Base-by-base conservation (phyloP, 164 flowering plant species). In the Litsea cubeba region DNA sequence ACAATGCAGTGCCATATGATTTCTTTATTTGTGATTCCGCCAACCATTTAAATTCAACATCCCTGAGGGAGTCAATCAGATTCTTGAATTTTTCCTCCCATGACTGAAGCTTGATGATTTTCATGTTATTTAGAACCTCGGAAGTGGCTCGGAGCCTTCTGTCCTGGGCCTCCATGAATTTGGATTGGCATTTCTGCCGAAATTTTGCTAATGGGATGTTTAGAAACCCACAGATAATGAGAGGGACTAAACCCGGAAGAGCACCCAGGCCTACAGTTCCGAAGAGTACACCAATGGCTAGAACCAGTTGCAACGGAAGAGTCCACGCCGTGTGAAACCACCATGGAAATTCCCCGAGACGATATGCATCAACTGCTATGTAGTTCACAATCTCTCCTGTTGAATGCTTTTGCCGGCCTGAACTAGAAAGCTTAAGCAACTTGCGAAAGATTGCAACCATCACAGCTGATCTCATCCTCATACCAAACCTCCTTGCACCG, bases 351-450 rank as follows among this genome's bases (percentile, higher is more conserved):
- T 95, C 98, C 3, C 94, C 95, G 83, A 95, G 85, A 51, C 97
- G 76, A 69, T 95, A 90, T 51, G 97, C 97, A 85, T 95, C 97
- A 5, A 95, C 89, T 1, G 93, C 88, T 2, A 95, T 89, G 69
- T 93, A 95, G 62, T 91, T 93, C 74, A 91, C 95, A 28, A 93
- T 83, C 85, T 93, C 97, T 3, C 98, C 97, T 4, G 91, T 83
- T 10, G 97, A 87, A 70, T 95, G 97, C 64, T 81, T 83, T 77
- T 71, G 84, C 80, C 88, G 84, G 62, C 85, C 93, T 46, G 70
- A 50, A 76, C 88, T 88, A 1, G 98, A 91, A 57, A 95, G 92
- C 79, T 81, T 91, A 11, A 93, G 86, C 78, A 84, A 89, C 80
- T 93, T 95, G 23, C 81, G 80, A 65, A 88, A 91, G 3, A 87